These are phyloP conservation scores for Scedosporium boydii DNA, from an alignment of 2,329 filamentous ascomycete species.

Conservation along the genomic window DNA sequence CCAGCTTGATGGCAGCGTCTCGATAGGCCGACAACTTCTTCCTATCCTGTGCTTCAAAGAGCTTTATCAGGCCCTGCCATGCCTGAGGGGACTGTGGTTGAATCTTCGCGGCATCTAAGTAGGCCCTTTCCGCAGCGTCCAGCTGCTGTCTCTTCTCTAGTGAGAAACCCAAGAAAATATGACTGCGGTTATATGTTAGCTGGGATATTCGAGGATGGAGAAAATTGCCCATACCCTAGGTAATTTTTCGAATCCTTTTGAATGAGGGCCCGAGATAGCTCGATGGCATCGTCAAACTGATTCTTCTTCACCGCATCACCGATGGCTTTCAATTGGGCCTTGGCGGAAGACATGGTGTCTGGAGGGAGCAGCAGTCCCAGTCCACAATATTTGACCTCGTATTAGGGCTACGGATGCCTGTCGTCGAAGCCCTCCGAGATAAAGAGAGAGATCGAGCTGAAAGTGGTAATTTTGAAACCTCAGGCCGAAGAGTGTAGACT, in stretches of 20 bases:
- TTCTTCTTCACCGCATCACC: conserved; percentile 67
- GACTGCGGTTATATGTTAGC: conserved; percentile 29
- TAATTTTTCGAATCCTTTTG: conserved; percentile 69
- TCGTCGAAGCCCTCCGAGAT: too few species aligned
- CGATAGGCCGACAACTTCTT: conserved; percentile 61
- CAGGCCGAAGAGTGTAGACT: too few species aligned
- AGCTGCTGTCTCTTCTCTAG: conserved; percentile 64
- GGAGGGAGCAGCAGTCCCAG: too few species aligned
- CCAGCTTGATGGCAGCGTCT: conserved; percentile 52
- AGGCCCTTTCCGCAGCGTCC: conserved; percentile 67
- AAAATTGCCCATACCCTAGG: conserved; percentile 52
- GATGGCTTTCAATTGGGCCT: conserved; percentile 72
- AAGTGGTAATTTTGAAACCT: too few species aligned
- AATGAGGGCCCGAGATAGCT: conserved; percentile 60
- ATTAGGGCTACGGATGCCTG: too few species aligned
- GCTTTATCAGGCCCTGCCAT: conserved; percentile 80
- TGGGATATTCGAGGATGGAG: not conserved
- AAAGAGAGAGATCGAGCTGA: too few species aligned
- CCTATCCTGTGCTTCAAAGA: conserved; percentile 70
- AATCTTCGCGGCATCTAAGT: conserved; percentile 60
- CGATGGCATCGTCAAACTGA: conserved; percentile 67
- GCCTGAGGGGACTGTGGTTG: conserved; percentile 72
- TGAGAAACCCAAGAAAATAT: conserved; percentile 81
- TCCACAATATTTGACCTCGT: too few species aligned
- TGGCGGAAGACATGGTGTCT: conserved; percentile 42